Percentiles rank a stretch among this genome's conserved stretches.
Evolutionary conservation across 345 rosid genomes (phyloP).

Genomic region (Mangifera indica): DNA sequence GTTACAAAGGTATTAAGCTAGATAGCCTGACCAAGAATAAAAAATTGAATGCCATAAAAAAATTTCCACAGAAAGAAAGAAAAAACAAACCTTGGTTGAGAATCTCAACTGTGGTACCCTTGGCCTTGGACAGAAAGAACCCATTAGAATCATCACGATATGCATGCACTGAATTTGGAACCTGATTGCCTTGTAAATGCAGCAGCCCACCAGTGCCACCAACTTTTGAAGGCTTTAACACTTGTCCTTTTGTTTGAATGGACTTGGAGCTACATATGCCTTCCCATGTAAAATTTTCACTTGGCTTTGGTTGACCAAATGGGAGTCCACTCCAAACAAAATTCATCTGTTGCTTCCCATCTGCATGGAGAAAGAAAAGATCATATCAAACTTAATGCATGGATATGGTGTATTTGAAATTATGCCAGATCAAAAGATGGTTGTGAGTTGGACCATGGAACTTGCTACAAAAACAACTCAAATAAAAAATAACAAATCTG

Average conservation of each 20-base stretch:
- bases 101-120: slow-evolving; percentile 37
- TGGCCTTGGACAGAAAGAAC: slow-evolving; percentile 40
- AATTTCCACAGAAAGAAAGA: not conserved
- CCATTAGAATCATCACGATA: slow-evolving; percentile 37
- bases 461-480: slow-evolving; percentile 4
- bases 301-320: slow-evolving; percentile 41
- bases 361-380: slow-evolving; percentile 43
- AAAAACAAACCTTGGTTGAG: slow-evolving; percentile 50
- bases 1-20: not conserved
- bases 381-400: slow-evolving; percentile 15
- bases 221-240: slow-evolving; percentile 37
- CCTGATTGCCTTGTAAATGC: slow-evolving; percentile 34
- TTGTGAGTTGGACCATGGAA: not conserved
- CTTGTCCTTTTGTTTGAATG: slow-evolving; percentile 46
- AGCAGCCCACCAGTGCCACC: slow-evolving; percentile 44
- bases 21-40: slow-evolving; percentile 3
- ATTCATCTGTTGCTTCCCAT: slow-evolving; percentile 62
- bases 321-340: slow-evolving; percentile 52
- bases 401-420: slow-evolving; percentile 3
- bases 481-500: not conserved
- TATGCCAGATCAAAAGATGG: not conserved
- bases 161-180: slow-evolving; percentile 28
- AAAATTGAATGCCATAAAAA: not conserved
- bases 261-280: slow-evolving; percentile 42
- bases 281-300: slow-evolving; percentile 44